Evolutionary conservation across 768 basidiomycete genomes (phyloP).

Genomic region (Pleurotus tuber-regium): DNA sequence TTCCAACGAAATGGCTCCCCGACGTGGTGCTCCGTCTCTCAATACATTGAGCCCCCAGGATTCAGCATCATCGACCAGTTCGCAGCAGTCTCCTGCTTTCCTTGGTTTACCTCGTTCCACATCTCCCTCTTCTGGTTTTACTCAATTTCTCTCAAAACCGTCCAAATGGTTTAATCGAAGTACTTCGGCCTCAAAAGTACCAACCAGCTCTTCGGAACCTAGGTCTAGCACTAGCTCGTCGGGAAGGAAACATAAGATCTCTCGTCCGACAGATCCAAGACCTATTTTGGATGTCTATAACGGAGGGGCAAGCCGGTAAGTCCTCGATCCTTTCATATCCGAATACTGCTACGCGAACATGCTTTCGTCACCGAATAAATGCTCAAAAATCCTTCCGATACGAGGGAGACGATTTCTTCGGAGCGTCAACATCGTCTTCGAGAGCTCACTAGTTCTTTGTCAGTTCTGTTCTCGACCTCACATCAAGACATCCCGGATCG

Average conservation of each 20-base stretch:
- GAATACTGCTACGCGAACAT: conserved; percentile 1
- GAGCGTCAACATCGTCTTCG: too few species aligned
- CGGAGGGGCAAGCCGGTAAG: conserved; percentile 53
- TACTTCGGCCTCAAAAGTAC: conserved; percentile 47
- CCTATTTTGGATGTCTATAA: conserved; percentile 64
- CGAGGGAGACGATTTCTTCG: too few species aligned
- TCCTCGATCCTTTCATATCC: conserved; percentile 13
- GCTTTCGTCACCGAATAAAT: background rate
- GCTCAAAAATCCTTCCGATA: too few species aligned
- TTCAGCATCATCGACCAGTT: conserved; percentile 18
- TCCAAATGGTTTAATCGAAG: conserved; percentile 73
- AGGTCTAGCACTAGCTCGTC: conserved; percentile 40
- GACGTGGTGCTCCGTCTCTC: conserved; percentile 39
- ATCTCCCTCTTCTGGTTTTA: conserved; percentile 64
- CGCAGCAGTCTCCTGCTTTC: conserved; percentile 31
- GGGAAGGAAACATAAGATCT: conserved; percentile 73
- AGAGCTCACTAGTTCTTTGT: background rate
- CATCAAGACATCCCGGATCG: conserved; percentile 41
- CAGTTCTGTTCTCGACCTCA: conserved; percentile 69
- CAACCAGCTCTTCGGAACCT: conserved; percentile 40
- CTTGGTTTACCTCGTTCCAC: conserved; percentile 50
- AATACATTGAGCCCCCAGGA: conserved; percentile 40
- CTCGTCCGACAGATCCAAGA: conserved; percentile 78
- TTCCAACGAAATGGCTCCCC: conserved; percentile 41
- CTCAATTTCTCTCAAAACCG: conserved; percentile 63